Evolutionary conservation across 768 basidiomycete genomes (phyloP), one percentile per base, ranked within the genome.

Genomic region (Auriscalpium vulgare): DNA sequence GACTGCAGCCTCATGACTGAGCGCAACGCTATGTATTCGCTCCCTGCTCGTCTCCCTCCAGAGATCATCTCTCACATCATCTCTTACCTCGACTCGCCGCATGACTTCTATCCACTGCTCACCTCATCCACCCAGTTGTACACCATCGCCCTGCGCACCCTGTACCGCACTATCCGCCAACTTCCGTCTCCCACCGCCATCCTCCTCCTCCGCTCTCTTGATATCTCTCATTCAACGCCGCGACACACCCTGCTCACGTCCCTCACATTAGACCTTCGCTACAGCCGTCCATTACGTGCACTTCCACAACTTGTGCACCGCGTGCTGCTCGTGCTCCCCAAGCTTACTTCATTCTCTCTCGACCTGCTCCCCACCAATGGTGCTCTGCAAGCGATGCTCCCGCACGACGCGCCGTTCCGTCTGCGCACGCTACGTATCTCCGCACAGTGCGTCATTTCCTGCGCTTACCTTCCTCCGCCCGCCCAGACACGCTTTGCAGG

Each of bases 391-490:
- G 29, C 82, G 80, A 68, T 84, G 35, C 74, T 84, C 16, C 59
- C 47, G 62, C 70, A 7, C 69, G 67, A 8, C 74, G 74, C 63
- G 56, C 71, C 10, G 16, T 79, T 82, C 60, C 66, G 67, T 6
- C 73, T 87, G 35, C 60, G 64, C n/a, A 62, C 70, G 0, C 74
- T 85, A 61, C 73, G 78, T 10, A 84, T 82, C 0, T 81, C 83
- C 16, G 75, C 83, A 67, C 74, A 76, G n/a, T 83, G 76, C 21
- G 48, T 34, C 3, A 40, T 16, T 36, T 40, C 29, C 29, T 29
- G 40, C 19, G 43, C n/a, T 34, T 37, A 10, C 14, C 16, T 21
- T 10, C n/a, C 10, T 29, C 2, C 34, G 37, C 34, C 14, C 36
- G 17, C 43, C n/a, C 5, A 23, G 37, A n/a, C 10, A 37, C 23